Base-by-base conservation (phyloP, 805 yeast genomes). In the Phaffomyces antillensis region DNA sequence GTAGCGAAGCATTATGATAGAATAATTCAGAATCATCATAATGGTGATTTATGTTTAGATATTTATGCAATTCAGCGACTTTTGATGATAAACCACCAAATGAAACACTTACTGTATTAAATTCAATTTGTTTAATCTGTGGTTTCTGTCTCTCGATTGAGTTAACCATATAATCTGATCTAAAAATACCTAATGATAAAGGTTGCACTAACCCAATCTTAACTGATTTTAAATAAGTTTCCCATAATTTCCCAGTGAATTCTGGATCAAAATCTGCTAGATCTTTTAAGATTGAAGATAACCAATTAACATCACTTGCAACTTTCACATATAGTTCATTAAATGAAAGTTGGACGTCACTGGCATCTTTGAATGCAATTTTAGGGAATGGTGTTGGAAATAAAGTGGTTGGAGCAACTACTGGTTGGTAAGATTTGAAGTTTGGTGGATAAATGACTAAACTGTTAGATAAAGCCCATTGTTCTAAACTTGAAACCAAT, bases 41-140 rank as follows among this genome's bases (percentile, higher is more conserved):
- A n/a, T 64, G 62, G 3, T 89, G 89, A 8, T 68, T 57, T 5
- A 64, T 58, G 59, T 85, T 83, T 56, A 84, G 64, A 54, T 75
- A 86, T 18, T 72, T 63, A 63, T 93, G 99, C 45, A 87, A 67
- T 52, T 77, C 70, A 18, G 93, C 85, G 24, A 87, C 91, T 60
- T 83, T 85, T 13, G 88, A 62, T 2, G 96, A 83, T 45, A 93
- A 70, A 0, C 95, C 98, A 18, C 95, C 96, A 68, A 93, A 93
- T 1, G 97, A 90, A 4, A 91, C 96, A 56, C 96, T 85, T 4
- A 93, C 87, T 1, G 99, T 90, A 65, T 93, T 93, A 68, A 91
- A 91, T 63, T 93, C 99, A 42, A 93, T 93, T 64, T 93, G 99
- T 60, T 91, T 90, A 56, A 91, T 83, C 25, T 64, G 61, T 13